A percentile compares a stretch with the other conserved stretches of the same genome.
These are phyloP conservation scores for Fomitopsis serialis DNA, from an alignment of 768 basidiomycete species.

Conservation along the genomic window DNA sequence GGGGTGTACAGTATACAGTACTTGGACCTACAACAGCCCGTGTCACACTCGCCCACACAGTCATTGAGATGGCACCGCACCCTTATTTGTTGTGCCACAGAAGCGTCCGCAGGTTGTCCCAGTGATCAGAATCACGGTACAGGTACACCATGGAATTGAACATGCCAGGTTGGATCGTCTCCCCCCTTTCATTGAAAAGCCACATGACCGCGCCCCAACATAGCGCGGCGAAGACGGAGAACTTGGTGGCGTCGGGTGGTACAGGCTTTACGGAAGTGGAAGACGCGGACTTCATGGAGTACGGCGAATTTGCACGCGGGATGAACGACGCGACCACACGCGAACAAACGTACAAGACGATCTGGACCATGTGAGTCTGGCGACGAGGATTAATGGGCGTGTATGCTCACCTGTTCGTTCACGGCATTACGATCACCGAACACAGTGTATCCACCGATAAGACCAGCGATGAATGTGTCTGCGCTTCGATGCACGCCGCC, in stretches of 20 bases:
- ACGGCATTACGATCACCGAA: slow-evolving; percentile 85
- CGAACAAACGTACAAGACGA: slow-evolving; percentile 93
- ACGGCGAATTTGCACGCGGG: slow-evolving; percentile 63
- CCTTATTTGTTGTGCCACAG: slow-evolving; percentile 83
- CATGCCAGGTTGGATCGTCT: slow-evolving; percentile 96
- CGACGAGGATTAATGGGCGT: not conserved
- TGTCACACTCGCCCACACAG: not conserved
- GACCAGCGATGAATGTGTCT: slow-evolving; percentile 91
- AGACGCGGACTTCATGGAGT: slow-evolving; percentile 39
- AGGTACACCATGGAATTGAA: slow-evolving; percentile 95
- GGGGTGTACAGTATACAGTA: not conserved
- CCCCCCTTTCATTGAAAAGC: slow-evolving; percentile 80
- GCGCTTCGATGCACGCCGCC: slow-evolving; percentile 73
- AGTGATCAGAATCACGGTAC: slow-evolving; percentile 88
- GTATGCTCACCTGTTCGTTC: slow-evolving; percentile 76
- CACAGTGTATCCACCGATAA: slow-evolving; percentile 86
- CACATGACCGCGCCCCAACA: slow-evolving; percentile 98
- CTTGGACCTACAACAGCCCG: not conserved
- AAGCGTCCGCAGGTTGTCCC: slow-evolving; percentile 77
- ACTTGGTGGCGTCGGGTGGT: slow-evolving; percentile 81
- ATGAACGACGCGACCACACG: slow-evolving; percentile 90
- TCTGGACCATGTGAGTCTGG: slow-evolving; percentile 40
- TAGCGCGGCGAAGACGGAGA: slow-evolving; percentile 81
- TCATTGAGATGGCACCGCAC: not conserved
- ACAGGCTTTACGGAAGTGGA: slow-evolving; percentile 53